Evolutionary conservation across 805 yeast species (phyloP).

Genomic region (Myxozyma melibiosi): DNA sequence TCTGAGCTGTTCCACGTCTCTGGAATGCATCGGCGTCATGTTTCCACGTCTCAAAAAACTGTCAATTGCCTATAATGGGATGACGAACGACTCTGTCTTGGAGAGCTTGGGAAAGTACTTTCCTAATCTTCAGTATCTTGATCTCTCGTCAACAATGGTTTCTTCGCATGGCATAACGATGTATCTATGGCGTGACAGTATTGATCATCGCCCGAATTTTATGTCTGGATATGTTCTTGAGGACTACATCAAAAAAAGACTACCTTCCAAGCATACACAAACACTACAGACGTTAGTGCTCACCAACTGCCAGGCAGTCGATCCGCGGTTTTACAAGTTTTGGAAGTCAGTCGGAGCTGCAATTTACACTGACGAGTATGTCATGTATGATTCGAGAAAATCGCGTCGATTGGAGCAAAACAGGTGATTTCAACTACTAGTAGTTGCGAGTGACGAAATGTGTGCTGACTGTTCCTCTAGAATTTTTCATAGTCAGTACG

Average conservation of each 20-base stretch:
- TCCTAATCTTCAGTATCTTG: neutral
- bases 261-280: neutral
- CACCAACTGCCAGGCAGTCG: slow-evolving; percentile 4
- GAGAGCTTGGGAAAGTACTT: neutral
- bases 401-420: neutral
- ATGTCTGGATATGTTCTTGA: neutral
- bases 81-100: slow-evolving; percentile 1
- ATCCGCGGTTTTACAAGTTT: neutral
- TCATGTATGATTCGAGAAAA: neutral
- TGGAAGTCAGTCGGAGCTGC: neutral
- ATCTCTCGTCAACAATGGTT: neutral
- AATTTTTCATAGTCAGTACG: slow-evolving; percentile 5
- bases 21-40: neutral
- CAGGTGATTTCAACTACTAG: neutral
- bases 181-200: neutral
- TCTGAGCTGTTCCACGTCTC: neutral
- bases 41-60: neutral
- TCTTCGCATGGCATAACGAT: neutral
- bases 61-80: slow-evolving; percentile 3
- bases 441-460: neutral
- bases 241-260: neutral
- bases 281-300: neutral
- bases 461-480: neutral
- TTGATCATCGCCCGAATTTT: neutral
- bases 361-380: neutral